These are phyloP conservation scores for Candida tammaniensis DNA, from an alignment of 805 yeast species.

Conservation along the genomic window DNA sequence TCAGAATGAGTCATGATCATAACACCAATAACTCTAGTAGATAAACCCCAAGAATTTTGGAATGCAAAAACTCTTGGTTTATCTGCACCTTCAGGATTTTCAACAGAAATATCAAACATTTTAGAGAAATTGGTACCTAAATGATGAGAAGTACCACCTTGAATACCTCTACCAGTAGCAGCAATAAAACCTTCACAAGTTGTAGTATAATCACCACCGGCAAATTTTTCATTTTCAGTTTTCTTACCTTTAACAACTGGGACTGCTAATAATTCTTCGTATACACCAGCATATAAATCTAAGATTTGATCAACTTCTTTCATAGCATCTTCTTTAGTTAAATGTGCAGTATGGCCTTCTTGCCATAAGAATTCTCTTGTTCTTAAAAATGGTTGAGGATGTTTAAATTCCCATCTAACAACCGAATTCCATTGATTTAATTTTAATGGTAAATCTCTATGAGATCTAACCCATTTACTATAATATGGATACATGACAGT, in stretches of 20 bases:
- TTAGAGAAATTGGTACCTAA: conserved; percentile 97
- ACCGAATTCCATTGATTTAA: conserved; percentile 99
- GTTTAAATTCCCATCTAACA: conserved; percentile 99
- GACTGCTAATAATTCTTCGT: conserved; percentile 91
- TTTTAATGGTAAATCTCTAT: conserved; percentile 94
- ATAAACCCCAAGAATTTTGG: conserved; percentile 99
- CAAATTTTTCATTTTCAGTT: conserved; percentile 97
- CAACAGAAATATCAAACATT: conserved; percentile 95
- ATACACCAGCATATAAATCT: conserved; percentile 79
- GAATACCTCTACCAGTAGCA: conserved; percentile 99
- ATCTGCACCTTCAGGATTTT: conserved; percentile 88
- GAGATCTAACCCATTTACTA: conserved; percentile 98
- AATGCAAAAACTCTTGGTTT: conserved; percentile 83
- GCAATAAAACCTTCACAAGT: conserved; percentile 97
- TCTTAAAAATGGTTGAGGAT: conserved; percentile 98
- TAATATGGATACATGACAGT: conserved; percentile 99
- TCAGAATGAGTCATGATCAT: conserved; percentile 99
- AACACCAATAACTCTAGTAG: conserved; percentile 98
- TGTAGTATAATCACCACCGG: conserved; percentile 95
- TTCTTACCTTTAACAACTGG: conserved; percentile 94
- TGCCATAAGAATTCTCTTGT: conserved; percentile 99
- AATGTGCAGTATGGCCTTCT: conserved; percentile 98
- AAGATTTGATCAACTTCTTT: conserved; percentile 83
- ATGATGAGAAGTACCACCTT: conserved; percentile 98
- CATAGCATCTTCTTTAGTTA: conserved; percentile 77